These are phyloP conservation scores for Coemansia aciculifera DNA, from an alignment of 192 early-diverging fungal genomes.

Conservation along the genomic window DNA sequence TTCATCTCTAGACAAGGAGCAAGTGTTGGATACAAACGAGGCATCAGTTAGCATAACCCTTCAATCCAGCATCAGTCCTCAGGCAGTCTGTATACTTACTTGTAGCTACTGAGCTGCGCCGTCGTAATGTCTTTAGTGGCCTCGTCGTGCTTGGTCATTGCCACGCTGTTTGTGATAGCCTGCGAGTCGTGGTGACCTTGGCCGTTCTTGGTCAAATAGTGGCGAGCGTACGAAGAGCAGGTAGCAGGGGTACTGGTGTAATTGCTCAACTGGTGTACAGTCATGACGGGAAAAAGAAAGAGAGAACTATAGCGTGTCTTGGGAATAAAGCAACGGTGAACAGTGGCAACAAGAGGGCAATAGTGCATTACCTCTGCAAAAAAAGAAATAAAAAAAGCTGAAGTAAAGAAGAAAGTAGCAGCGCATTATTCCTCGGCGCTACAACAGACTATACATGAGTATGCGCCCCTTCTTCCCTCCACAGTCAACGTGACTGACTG, in stretches of 20 bases:
- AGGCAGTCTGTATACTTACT: neutral
- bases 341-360: neutral
- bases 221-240: constrained; percentile 43
- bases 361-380: neutral
- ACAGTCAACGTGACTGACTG: neutral
- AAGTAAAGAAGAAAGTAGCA: neutral
- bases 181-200: neutral
- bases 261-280: constrained; percentile 29
- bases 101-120: constrained; percentile 37
- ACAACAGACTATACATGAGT: neutral
- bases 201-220: constrained; percentile 27
- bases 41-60: neutral
- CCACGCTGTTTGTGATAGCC: neutral
- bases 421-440: neutral
- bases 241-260: neutral
- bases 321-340: neutral
- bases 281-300: constrained; percentile 27
- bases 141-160: constrained; percentile 9
- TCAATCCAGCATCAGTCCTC: neutral
- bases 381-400: neutral
- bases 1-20: constrained; percentile 1
- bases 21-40: neutral
- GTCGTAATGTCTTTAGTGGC: constrained; percentile 12
- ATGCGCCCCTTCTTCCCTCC: neutral
- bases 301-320: neutral